A percentile compares a stretch with the other conserved stretches of the same genome.
Conservation (phyloP, 2,329 filamentous ascomycete genomes). For the Chrysoporthe puriensis region DNA sequence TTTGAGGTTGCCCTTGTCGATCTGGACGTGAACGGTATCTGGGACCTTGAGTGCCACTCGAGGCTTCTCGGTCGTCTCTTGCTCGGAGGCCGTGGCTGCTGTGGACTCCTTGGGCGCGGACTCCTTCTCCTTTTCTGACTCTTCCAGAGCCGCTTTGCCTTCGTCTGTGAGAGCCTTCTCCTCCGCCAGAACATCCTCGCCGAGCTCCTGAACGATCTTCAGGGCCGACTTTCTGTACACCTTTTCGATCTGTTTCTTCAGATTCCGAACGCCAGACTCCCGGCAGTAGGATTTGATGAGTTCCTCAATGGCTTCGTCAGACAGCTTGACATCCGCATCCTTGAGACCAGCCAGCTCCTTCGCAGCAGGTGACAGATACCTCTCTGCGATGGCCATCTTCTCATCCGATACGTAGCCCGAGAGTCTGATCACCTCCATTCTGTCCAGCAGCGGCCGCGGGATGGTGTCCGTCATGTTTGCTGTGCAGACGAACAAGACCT, state of each 20-base stretch:
- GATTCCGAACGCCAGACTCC: slow-evolving; percentile 93
- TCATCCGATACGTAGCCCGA: slow-evolving; percentile 97
- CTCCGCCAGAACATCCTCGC: slow-evolving; percentile 81
- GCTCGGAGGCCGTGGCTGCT: slow-evolving; percentile 47
- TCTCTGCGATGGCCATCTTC: slow-evolving; percentile 97
- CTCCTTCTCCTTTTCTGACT: slow-evolving; percentile 66
- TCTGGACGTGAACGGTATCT: slow-evolving; percentile 81
- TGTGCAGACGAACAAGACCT: slow-evolving; percentile 97
- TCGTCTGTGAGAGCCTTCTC: slow-evolving; percentile 82
- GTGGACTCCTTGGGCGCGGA: slow-evolving; percentile 42
- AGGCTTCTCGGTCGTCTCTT: slow-evolving; percentile 71
- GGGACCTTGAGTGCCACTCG: slow-evolving; percentile 81
- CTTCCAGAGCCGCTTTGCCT: slow-evolving; percentile 76
- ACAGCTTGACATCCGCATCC: slow-evolving; percentile 85
- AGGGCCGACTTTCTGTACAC: slow-evolving; percentile 96
- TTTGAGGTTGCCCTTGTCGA: slow-evolving; percentile 87
- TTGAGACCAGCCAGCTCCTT: slow-evolving; percentile 91
- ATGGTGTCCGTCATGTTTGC: slow-evolving; percentile 99
- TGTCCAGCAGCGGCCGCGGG: slow-evolving; percentile 86
- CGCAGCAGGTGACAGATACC: slow-evolving; percentile 90
- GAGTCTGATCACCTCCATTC: slow-evolving; percentile 96
- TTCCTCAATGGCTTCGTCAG: slow-evolving; percentile 87
- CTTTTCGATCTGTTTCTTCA: slow-evolving; percentile 99
- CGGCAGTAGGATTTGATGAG: slow-evolving; percentile 98
- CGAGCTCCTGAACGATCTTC: slow-evolving; percentile 94